Evolutionary conservation across 2,329 filamentous ascomycete genomes (phyloP), one percentile per base, ranked within the genome.

Genomic region (Colletotrichum tabaci): DNA sequence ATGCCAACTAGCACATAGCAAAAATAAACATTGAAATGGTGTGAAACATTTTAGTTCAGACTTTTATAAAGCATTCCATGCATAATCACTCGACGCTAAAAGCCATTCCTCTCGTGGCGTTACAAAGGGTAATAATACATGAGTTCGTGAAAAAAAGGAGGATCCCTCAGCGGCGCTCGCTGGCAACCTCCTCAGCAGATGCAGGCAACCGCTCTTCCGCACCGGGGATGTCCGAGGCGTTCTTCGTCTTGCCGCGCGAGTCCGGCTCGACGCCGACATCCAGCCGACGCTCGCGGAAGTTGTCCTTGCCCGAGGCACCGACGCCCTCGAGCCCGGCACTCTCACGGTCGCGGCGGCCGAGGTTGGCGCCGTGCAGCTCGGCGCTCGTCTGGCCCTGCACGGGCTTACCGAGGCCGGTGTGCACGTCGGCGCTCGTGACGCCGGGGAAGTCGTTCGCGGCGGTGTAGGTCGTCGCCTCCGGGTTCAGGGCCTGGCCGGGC

Each of bases 401-500:
- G 0, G 86, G 86, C 72, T 83, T 82, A 2, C 85, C 85, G n/a
- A 81, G 75, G 0, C 84, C 82, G 16, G 76, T 76, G 78, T 88
- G 77, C 0, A 88, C 80, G 69, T 84, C 81, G 30, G 78, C 79
- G 26, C 83, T 85, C 0, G 86, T 88, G 3, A 85, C 81, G 16
- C 86, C 86, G 2, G 74, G 75, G 2, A 88, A 77, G 13, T 83
- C 81, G 1, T 79, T 76, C 0, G 84, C 81, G 16, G 75, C 75
- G 6, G 80, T 79, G 26, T 74, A 67, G 10, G 74, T 72, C 38
- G 76, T 71, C 30, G 77, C 74, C 35, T 81, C 79, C 50, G 75
- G 72, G 57, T 71, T 71, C 64, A 71, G 68, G 16, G 81, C 80
- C 66, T 84, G 82, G 8, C 80, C 80, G 12, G 84, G 79, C 18